Evolutionary conservation across 306 rosid genomes (phyloP).

Genomic region (Inga leiocalycina): DNA sequence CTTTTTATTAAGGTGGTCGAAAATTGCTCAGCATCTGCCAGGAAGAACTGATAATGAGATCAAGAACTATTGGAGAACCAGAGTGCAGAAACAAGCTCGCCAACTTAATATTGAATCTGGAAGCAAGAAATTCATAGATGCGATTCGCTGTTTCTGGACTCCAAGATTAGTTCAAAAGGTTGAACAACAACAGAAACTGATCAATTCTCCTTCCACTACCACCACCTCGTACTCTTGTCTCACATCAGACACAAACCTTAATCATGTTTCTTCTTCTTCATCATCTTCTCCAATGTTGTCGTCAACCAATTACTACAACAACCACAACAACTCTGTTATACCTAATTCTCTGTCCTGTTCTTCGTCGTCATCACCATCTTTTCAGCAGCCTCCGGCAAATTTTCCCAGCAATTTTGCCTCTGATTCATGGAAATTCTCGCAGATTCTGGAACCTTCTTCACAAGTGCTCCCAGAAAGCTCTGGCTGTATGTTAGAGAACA

Average conservation of each 20-base stretch:
- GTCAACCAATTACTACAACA: neutral
- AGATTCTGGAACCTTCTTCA: slow-evolving; percentile 38
- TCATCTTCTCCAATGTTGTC: slow-evolving; percentile 29
- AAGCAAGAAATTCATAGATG: slow-evolving; percentile 75
- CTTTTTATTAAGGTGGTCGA: slow-evolving; percentile 66
- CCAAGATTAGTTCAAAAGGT: slow-evolving; percentile 75
- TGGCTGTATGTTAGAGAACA: slow-evolving; percentile 39
- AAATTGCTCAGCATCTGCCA: slow-evolving; percentile 86
- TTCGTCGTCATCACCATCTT: neutral
- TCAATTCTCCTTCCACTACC: slow-evolving; percentile 20
- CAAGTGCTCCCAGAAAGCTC: slow-evolving; percentile 31
- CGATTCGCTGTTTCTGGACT: slow-evolving; percentile 79
- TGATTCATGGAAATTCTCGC: slow-evolving; percentile 51
- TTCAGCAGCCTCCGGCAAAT: neutral
- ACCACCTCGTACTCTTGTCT: slow-evolving; percentile 35
- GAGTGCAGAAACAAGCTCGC: slow-evolving; percentile 90
- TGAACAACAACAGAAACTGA: slow-evolving; percentile 52
- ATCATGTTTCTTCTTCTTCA: slow-evolving; percentile 36
- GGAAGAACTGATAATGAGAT: slow-evolving; percentile 97
- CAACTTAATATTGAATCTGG: slow-evolving; percentile 81
- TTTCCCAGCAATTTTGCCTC: slow-evolving; percentile 36
- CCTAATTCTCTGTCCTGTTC: slow-evolving; percentile 36
- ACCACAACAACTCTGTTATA: slow-evolving; percentile 20
- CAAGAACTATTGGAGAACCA: slow-evolving; percentile 91
- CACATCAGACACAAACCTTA: slow-evolving; percentile 33